Conservation (phyloP, 1,284 basidiomycete species). For the Volvariella surrecta region DNA sequence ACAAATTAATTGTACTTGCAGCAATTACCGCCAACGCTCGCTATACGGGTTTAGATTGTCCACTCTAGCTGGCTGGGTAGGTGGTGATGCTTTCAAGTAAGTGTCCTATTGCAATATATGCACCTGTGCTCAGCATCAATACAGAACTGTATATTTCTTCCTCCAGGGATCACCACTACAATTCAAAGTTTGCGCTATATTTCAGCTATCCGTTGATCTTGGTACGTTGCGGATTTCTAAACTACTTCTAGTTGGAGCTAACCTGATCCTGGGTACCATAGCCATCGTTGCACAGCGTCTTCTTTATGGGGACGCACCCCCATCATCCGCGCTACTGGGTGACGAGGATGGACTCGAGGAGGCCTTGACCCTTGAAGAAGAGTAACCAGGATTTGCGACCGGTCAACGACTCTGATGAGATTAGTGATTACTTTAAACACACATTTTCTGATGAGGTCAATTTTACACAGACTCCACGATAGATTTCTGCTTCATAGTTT, state of each 20-base stretch:
- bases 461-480: too few relatives aligned
- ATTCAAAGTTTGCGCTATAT: slow-evolving; percentile 74
- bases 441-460: too few relatives aligned
- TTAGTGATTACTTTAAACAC: too few relatives aligned
- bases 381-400: slow-evolving; percentile 22
- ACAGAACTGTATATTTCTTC: slow-evolving; percentile 75
- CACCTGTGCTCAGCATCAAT: slow-evolving; percentile 9
- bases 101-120: slow-evolving; percentile 14
- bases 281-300: slow-evolving; percentile 67
- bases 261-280: too few relatives aligned
- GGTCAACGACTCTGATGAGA: not conserved
- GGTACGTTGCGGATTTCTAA: slow-evolving; percentile 61
- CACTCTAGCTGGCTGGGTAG: slow-evolving; percentile 75
- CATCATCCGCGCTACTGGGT: slow-evolving; percentile 31
- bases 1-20: slow-evolving; percentile 20
- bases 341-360: slow-evolving; percentile 65
- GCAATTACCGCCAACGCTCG: slow-evolving; percentile 68
- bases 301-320: slow-evolving; percentile 58
- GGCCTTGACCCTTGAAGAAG: slow-evolving; percentile 53
- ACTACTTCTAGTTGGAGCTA: too few relatives aligned
- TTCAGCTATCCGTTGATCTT: slow-evolving; percentile 70
- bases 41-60: slow-evolving; percentile 79
- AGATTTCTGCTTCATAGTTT: too few relatives aligned
- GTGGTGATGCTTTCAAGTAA: slow-evolving; percentile 78
- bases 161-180: slow-evolving; percentile 60